phyloP scores from a whole-genome alignment of 2,329 filamentous ascomycete species.

The Verruconis gallopava region DNA sequence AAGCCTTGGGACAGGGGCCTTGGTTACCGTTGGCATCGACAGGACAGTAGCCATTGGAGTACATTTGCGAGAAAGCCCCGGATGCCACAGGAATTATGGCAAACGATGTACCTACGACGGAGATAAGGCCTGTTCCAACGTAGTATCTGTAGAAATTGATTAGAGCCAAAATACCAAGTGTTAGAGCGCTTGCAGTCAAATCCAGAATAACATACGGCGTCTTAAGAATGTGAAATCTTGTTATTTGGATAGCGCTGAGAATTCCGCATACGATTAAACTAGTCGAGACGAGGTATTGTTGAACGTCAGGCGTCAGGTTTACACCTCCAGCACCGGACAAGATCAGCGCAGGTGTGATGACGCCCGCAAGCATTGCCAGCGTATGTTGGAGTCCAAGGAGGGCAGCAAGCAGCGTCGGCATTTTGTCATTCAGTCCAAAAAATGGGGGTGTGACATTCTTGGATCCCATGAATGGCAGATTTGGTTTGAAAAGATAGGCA shows the following conservation, averaged over 20 bases:
- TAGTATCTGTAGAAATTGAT: slow-evolving; percentile 15
- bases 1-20: slow-evolving; percentile 62
- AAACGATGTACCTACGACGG: slow-evolving; percentile 69
- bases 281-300: slow-evolving; percentile 69
- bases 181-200: no score
- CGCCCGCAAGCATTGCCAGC: slow-evolving; percentile 53
- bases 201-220: slow-evolving; percentile 58
- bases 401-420: slow-evolving; percentile 62
- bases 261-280: slow-evolving; percentile 68
- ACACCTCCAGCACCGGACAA: slow-evolving; percentile 47
- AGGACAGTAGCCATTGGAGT: slow-evolving; percentile 56
- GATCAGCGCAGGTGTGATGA: slow-evolving; percentile 70
- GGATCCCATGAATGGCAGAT: slow-evolving; percentile 69
- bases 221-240: slow-evolving; percentile 57
- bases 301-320: slow-evolving; percentile 46
- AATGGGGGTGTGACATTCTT: slow-evolving; percentile 52
- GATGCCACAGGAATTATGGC: slow-evolving; percentile 61
- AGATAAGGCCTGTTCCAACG: slow-evolving; percentile 66
- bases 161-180: no score
- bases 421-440: slow-evolving; percentile 68
- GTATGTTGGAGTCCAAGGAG: slow-evolving; percentile 70
- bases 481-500: slow-evolving; percentile 69
- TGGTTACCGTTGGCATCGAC: slow-evolving; percentile 46
- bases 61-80: slow-evolving; percentile 66
- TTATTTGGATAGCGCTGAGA: slow-evolving; percentile 64